Conservation (phyloP, 176 grass and related monocot species). For the Musa acuminata region DNA sequence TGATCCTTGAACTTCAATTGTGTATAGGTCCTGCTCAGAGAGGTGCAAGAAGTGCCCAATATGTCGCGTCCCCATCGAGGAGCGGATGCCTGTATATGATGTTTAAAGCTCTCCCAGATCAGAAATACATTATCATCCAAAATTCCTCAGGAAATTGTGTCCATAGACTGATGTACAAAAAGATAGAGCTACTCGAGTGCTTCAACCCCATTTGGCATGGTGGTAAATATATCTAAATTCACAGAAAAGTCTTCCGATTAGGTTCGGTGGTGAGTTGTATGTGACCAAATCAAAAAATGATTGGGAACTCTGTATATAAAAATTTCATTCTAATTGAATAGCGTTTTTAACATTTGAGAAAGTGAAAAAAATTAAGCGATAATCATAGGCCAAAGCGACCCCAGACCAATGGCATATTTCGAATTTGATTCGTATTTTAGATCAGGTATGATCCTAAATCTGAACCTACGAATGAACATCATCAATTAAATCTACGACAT, state of each 20-base stretch:
- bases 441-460: too few species aligned
- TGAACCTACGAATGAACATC: too few species aligned
- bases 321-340: too few species aligned
- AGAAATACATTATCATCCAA: not conserved
- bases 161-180: not conserved
- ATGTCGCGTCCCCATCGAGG: conserved; percentile 83
- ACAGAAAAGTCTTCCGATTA: not conserved
- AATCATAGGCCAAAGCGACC: too few species aligned
- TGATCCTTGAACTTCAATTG: not conserved
- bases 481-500: too few species aligned
- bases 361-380: too few species aligned
- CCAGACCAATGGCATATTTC: too few species aligned
- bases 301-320: too few species aligned
- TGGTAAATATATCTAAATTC: not conserved
- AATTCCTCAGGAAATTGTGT: not conserved
- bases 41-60: conserved; percentile 99
- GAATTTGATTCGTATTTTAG: too few species aligned
- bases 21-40: conserved; percentile 60
- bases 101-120: conserved; percentile 38
- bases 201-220: not conserved
- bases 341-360: too few species aligned
- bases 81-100: conserved; percentile 90
- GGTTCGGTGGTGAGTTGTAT: not conserved
- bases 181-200: not conserved
- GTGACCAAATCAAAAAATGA: too few species aligned